Percentiles rank a stretch among this genome's conserved stretches.
phyloP scores from a whole-genome alignment of 768 basidiomycete genomes.

The Clitopilus hobsonii region DNA sequence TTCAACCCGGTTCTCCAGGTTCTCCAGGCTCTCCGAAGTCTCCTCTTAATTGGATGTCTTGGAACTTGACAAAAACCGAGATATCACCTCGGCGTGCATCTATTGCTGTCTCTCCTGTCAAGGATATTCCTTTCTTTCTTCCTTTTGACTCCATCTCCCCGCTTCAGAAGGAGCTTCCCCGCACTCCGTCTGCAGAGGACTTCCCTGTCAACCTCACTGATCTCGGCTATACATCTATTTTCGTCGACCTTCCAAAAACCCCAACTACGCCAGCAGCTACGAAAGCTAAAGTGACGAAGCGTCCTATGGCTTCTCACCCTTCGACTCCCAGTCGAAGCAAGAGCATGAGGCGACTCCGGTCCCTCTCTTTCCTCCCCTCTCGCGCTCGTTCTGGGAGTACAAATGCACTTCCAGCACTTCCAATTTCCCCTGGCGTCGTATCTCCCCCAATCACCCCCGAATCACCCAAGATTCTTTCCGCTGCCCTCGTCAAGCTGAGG shows the following conservation, averaged over 20 bases:
- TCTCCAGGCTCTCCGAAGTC: conserved; percentile 31
- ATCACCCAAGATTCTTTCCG: conserved; percentile 17
- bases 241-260: conserved; percentile 53
- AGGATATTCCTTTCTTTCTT: conserved; percentile 23
- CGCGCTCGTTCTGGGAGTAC: conserved; percentile 25
- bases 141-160: conserved; percentile 44
- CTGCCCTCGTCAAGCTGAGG: conserved; percentile 41
- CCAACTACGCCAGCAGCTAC: conserved; percentile 37
- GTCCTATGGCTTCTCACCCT: background rate
- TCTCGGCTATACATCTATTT: conserved; percentile 63
- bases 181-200: conserved; percentile 42
- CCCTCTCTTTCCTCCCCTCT: conserved; percentile 44
- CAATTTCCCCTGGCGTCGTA: conserved; percentile 5
- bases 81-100: conserved; percentile 23
- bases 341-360: conserved; percentile 42
- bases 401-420: background rate
- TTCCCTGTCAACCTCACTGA: conserved; percentile 50
- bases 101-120: conserved; percentile 17
- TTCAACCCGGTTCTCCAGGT: conserved; percentile 68
- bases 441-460: conserved; percentile 9
- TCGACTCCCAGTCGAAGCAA: conserved; percentile 10
- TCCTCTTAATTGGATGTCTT: conserved; percentile 32
- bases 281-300: conserved; percentile 6
- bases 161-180: conserved; percentile 36
- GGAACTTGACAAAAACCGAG: conserved; percentile 19